A percentile compares a stretch with the other conserved stretches of the same genome.
Conservation (phyloP, 768 basidiomycete species). For the Tephrocybe sp. region DNA sequence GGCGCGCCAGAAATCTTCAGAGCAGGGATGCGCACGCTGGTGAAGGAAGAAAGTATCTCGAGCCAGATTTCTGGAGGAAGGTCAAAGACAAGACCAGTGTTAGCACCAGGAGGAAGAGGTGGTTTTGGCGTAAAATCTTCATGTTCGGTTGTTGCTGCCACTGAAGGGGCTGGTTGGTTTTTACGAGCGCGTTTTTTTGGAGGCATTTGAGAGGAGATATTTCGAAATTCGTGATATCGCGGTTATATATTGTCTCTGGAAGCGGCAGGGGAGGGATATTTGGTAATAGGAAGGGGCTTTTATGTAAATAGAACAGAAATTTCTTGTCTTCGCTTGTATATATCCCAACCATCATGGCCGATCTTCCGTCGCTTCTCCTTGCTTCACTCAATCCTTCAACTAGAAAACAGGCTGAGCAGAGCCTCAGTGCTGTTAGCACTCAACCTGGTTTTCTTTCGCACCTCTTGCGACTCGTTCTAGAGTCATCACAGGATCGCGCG, state of each 20-base stretch:
- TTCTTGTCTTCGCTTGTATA: neutral
- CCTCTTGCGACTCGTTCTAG: conserved; percentile 76
- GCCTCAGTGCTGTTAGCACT: conserved; percentile 59
- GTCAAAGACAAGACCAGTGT: conserved; percentile 16
- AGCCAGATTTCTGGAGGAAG: conserved; percentile 29
- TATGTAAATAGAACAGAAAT: conserved; percentile 6
- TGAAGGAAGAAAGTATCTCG: conserved; percentile 29
- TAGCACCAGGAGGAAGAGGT: neutral
- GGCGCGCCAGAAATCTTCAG: conserved; percentile 6
- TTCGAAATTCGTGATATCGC: too few species aligned
- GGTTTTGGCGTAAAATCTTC: neutral
- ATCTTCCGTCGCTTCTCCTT: conserved; percentile 66
- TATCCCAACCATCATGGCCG: conserved; percentile 45
- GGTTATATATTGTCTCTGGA: too few species aligned
- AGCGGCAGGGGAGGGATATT: too few species aligned
- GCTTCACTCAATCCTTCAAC: conserved; percentile 68
- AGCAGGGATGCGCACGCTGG: conserved; percentile 20
- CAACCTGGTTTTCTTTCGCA: conserved; percentile 79
- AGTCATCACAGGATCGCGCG: conserved; percentile 61
- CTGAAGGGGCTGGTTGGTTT: neutral
- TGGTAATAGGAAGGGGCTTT: too few species aligned
- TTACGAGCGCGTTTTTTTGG: conserved; percentile 7
- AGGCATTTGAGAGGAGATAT: neutral
- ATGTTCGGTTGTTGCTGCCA: too few species aligned
- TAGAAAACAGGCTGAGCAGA: conserved; percentile 80